These are phyloP conservation scores for Candida manassasensis DNA, from an alignment of 805 yeast species.

Conservation along the genomic window DNA sequence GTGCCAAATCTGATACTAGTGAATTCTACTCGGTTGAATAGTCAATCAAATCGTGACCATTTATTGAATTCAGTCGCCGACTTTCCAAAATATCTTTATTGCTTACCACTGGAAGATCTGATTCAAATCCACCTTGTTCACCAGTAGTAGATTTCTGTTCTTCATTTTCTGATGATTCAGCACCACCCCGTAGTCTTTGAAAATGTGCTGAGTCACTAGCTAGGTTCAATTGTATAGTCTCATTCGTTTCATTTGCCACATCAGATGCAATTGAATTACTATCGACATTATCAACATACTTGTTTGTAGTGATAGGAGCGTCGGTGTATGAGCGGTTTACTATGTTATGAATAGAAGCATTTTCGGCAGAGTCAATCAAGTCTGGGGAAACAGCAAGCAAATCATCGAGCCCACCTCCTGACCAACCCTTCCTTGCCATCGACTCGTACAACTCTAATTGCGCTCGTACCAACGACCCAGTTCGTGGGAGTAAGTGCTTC, in stretches of 20 bases:
- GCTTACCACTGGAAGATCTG: no score
- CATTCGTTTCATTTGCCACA: conserved; percentile 4
- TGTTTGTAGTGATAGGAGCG: neutral
- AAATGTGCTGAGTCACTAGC: neutral
- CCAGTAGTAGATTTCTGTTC: no score
- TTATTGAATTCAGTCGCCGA: no score
- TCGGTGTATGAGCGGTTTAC: neutral
- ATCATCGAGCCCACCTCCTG: conserved; percentile 81
- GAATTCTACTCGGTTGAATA: no score
- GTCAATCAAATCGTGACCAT: no score
- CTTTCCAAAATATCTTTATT: conserved; percentile 1
- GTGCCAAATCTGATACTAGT: no score
- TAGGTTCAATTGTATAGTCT: conserved; percentile 1
- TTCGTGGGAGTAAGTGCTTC: conserved; percentile 44
- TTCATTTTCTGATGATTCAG: no score
- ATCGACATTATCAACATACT: neutral
- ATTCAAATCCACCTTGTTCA: no score
- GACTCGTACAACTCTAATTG: conserved; percentile 79
- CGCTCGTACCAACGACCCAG: conserved; percentile 67
- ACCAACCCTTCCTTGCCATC: conserved; percentile 79
- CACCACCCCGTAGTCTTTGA: no score
- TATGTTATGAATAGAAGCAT: neutral
- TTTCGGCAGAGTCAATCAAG: conserved; percentile 19
- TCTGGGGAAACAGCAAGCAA: conserved; percentile 62
- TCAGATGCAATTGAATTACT: neutral